Evolutionary conservation across 192 early-diverging fungal species (phyloP), one percentile per base, ranked within the genome.

Genomic region (Linnemannia exigua): DNA sequence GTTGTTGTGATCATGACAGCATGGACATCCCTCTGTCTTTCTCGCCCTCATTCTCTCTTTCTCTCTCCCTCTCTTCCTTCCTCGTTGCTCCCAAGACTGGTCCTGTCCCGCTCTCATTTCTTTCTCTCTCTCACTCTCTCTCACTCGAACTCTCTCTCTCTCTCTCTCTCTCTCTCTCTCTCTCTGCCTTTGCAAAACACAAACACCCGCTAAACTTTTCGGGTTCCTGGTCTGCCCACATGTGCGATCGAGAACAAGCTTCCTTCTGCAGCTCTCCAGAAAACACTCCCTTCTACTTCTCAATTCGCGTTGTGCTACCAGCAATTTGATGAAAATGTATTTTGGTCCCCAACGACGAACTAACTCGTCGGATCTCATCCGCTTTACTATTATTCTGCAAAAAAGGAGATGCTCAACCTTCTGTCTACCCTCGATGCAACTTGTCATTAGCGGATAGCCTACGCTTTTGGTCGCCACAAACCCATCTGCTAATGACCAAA

Each of bases 51-150:
- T n/a, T 35, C 19, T 35, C 12, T 22, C 22, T 16, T 74, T 25
- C 17, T 54, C 11, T 36, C 36, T 11, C 31, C 72, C 52, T 38
- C n/a, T 35, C 22, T 51, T 37, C 35, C 38, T 31, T 19, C 3
- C 22, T 33, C 46, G n/a, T 20, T 75, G 51, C 54, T 74, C 73
- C 52, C 73, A 37, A 31, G 14, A 48, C 20, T 74, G 22, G 28
- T 61, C 51, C 22, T 74, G 20, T 52, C 19, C 70, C 47, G 44
- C 70, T 46, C 38, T 46, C 37, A 71, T 71, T 41, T 41, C 16
- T 37, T 37, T 69, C 37, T 33, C 67, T 35, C 44, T 25, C 48
- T n/a, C 22, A n/a, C 44, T 20, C 36, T 35, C 72, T 74, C 73
- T 75, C 31, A 9, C 50, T 31, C 36, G 12, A 35, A 20, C 47